Conservation (phyloP, 345 rosid species). For the Xanthoceras sorbifolium region DNA sequence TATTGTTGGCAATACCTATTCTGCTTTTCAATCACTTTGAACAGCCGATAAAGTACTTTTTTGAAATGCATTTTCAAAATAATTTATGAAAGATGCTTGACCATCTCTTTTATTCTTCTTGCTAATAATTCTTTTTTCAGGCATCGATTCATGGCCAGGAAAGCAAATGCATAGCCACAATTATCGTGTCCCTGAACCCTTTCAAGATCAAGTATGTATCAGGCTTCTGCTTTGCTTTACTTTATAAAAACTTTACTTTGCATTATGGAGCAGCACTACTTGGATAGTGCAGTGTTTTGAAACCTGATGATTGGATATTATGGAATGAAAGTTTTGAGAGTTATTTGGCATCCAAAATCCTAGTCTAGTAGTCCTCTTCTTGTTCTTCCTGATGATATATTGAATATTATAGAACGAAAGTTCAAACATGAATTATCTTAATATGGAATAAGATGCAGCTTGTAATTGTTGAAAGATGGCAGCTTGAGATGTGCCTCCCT, state of each 20-base stretch:
- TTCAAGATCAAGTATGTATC: conserved; percentile 59
- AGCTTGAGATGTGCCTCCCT: neutral
- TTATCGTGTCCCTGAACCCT: conserved; percentile 67
- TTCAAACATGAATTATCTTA: too few species aligned
- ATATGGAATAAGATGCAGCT: neutral
- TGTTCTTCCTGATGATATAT: neutral
- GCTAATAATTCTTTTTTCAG: conserved; percentile 29
- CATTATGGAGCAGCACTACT: neutral
- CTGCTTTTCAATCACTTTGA: neutral
- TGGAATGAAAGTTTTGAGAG: too few species aligned
- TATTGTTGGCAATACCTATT: neutral
- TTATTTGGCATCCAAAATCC: neutral
- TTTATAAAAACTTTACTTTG: neutral
- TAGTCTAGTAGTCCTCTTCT: neutral
- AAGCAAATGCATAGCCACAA: conserved; percentile 89
- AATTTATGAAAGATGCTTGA: neutral
- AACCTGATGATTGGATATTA: too few species aligned
- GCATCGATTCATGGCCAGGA: conserved; percentile 83
- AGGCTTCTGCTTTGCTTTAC: conserved; percentile 22
- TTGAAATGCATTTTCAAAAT: neutral
- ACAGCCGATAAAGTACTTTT: neutral
- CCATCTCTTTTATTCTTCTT: neutral
- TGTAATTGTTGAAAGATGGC: neutral
- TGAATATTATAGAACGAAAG: too few species aligned
- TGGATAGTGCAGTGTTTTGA: too few species aligned